A percentile compares a stretch with the other conserved stretches of the same genome.
Conservation (phyloP, 2,329 filamentous ascomycete genomes). For the Pseudogymnoascus sp. region DNA sequence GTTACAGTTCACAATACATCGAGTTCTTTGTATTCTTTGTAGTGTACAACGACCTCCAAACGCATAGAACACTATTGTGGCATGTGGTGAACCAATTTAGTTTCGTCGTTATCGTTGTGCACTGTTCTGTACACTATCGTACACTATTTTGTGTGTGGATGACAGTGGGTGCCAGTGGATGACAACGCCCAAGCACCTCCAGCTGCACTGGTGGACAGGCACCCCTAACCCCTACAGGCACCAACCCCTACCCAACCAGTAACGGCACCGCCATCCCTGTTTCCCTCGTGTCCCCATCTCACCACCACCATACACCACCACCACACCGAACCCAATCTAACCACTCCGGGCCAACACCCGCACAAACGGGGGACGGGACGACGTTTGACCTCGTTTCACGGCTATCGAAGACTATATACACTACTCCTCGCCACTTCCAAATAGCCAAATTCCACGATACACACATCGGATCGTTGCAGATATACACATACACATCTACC, state of each 20-base stretch:
- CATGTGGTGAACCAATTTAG: not conserved
- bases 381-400: constrained; percentile 4
- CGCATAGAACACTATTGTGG: not conserved
- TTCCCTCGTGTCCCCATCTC: constrained; percentile 22
- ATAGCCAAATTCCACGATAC: not conserved
- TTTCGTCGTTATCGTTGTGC: not conserved
- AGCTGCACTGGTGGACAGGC: not conserved
- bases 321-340: not conserved
- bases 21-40: not conserved
- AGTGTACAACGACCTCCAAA: not conserved
- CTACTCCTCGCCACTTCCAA: constrained; percentile 1
- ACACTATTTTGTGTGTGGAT: not conserved
- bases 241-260: constrained; percentile 31
- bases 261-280: constrained; percentile 30
- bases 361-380: not conserved
- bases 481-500: not conserved
- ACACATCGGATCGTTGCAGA: not conserved
- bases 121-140: not conserved
- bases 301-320: not conserved
- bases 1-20: not conserved
- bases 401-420: not conserved
- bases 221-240: not conserved
- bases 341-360: not conserved
- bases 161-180: not conserved
- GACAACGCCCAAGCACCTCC: not conserved